Percentiles rank a stretch among this genome's conserved stretches.
These are phyloP conservation scores for Wickerhamomyces rabaulensis DNA, from an alignment of 805 yeast genomes.

Conservation along the genomic window DNA sequence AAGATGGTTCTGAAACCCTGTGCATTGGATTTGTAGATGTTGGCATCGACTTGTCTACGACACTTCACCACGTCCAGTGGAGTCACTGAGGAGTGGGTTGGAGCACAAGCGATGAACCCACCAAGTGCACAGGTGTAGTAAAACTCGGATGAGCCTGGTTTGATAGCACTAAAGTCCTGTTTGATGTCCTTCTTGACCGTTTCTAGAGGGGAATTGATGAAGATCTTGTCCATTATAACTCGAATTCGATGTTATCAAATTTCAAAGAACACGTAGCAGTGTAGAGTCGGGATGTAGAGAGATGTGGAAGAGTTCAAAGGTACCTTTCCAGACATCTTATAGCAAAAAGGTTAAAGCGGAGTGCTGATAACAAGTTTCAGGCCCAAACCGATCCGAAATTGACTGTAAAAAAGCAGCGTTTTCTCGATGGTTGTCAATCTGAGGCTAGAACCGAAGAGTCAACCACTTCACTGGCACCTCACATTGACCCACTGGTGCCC, in stretches of 20 bases:
- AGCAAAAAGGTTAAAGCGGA: neutral
- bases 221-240: neutral
- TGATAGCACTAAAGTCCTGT: constrained; percentile 4
- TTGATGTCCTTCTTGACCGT: neutral
- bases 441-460: too few relatives aligned
- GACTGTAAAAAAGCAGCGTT: too few relatives aligned
- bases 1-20: constrained; percentile 80
- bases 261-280: too few relatives aligned
- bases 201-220: neutral
- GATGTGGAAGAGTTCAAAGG: neutral
- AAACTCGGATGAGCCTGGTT: constrained; percentile 32
- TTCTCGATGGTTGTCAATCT: too few relatives aligned
- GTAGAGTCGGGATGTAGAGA: too few relatives aligned
- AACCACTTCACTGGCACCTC: too few relatives aligned
- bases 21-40: constrained; percentile 66
- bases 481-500: too few relatives aligned
- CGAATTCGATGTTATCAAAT: too few relatives aligned
- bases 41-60: constrained; percentile 81
- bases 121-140: constrained; percentile 58
- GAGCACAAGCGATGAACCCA: constrained; percentile 85
- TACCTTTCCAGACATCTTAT: neutral
- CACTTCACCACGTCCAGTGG: constrained; percentile 93
- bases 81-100: constrained; percentile 90
- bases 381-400: neutral
- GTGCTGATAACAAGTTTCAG: neutral